Evolutionary conservation across 2,329 filamentous ascomycete species (phyloP).

Genomic region (Pseudohalonectria lignicola): DNA sequence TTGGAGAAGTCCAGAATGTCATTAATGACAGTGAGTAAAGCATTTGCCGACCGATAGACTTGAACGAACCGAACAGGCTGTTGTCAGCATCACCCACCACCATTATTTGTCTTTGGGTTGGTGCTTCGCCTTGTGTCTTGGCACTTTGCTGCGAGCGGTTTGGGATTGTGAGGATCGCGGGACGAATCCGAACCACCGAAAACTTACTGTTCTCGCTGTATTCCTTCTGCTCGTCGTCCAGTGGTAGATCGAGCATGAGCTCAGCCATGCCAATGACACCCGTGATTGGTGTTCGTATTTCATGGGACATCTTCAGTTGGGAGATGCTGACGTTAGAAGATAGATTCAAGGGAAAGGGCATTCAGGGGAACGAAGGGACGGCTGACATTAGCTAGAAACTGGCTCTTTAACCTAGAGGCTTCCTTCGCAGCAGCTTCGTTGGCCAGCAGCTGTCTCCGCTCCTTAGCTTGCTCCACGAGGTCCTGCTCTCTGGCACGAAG

Average conservation of each 20-base stretch:
- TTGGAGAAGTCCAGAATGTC: constrained; percentile 88
- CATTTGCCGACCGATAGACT: constrained; percentile 66
- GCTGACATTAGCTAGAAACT: constrained; percentile 58
- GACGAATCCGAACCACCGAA: not conserved
- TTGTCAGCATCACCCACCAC: not conserved
- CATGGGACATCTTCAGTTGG: constrained; percentile 54
- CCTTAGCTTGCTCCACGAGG: constrained; percentile 51
- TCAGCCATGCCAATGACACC: constrained; percentile 76
- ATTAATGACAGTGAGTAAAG: constrained; percentile 77
- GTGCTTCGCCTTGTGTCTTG: too few relatives aligned
- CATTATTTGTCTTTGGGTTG: not conserved
- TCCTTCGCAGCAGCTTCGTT: constrained; percentile 73
- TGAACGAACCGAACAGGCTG: not conserved
- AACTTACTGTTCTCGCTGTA: constrained; percentile 56
- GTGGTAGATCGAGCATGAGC: constrained; percentile 54
- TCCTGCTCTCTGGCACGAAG: constrained; percentile 54
- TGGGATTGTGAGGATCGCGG: too few relatives aligned
- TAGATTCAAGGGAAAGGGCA: not conserved
- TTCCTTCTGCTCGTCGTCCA: constrained; percentile 62
- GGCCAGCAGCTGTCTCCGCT: constrained; percentile 59
- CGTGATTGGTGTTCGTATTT: constrained; percentile 68
- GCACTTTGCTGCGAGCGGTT: too few relatives aligned
- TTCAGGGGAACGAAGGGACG: too few relatives aligned
- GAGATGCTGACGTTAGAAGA: not conserved
- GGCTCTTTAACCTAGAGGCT: constrained; percentile 68